Evolutionary conservation across 495 filamentous ascomycete species (phyloP), one percentile per base, ranked within the genome.

Genomic region (Cercophora newfieldiana): DNA sequence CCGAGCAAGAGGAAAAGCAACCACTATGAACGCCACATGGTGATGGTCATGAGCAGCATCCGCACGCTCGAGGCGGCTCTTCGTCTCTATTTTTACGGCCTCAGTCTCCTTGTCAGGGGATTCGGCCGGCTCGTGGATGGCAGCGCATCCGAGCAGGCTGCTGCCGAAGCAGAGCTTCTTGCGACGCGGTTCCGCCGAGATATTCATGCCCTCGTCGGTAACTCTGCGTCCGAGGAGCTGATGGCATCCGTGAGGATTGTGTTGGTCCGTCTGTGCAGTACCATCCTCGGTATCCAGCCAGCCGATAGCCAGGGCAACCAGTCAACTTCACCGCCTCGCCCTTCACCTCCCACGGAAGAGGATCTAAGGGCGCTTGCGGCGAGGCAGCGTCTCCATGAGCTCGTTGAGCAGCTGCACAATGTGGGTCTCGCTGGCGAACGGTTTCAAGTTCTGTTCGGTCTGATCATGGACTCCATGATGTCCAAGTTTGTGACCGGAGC

Each of bases 391-490:
- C 72, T 91, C 26, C 72, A 88, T 22, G 78, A 80, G 31, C 75
- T 92, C 19, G 77, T 91, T 19, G 82, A 85, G 33, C 84, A 85
- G 25, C 77, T 96, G 18, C 82, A 89, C 61, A 83, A 86, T 25
- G 88, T 94, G 7, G 93, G 92, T 0, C 74, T 96, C 58, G 91
- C 87, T 10, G 90, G 89, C 7, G 88, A 91, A 65, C 83, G 82
- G 61, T 91, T 91, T 57, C 90, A 94, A 71, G 83, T 89, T 51
- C 82, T 90, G 14, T 92, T 95, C 68, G 92, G 90, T 24, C 82
- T 88, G 65, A 83, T 92, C 50, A 91, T 93, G 85, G 84, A 90
- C 68, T 74, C 79, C 21, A 84, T 89, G 71, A 86, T 93, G 85
- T 85, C 81, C n/a, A 75, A 82, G 28, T 90, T 89, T 69, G 82